Base-by-base conservation (phyloP, 352 stramenopile genomes). In the Pythium plurisporium region DNA sequence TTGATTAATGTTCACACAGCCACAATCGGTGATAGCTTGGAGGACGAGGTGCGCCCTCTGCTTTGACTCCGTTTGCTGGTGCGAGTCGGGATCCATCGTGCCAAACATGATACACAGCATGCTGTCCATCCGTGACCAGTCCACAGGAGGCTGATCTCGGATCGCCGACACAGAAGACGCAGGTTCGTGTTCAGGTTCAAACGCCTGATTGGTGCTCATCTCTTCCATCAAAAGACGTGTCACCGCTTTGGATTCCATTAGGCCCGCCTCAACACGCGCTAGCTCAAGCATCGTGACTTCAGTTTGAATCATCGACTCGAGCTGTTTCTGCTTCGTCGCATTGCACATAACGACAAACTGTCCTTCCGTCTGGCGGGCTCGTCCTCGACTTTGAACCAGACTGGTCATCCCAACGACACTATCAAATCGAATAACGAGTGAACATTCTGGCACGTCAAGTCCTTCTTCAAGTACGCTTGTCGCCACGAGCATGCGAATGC, bases 391-490 rank as follows among this genome's bases (percentile, higher is more conserved):
- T 59, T 92, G 82, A 29, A 92, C 87, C 17, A 92, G 64, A 50
- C 78, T 90, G 14, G 80, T 92, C 27, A 92, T 66, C 7, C 78
- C 71, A 34, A 74, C 55, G 3, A 92, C 69, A 17, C 82, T 80
- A 36, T 92, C 80, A 47, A 92, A 92, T 37, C 79, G 73, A 55
- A 92, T 83, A 3, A 92, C 82, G 0, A 92, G 59, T 6, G 80
- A 92, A 26, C 82, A 92, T 59, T 90, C 74, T 0, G 80, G 82
- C 0, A 92, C 77, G 42, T 92, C 82, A 19, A 92, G 62, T 1
- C 80, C 82, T 74, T 90, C 82, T 60, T 92, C 82, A 7, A 92
- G 64, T 3, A 92, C 82, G 55, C 87, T 92, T 15, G 82, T 92
- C 14, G 82, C 82, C 15, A 92, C 77, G 26, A 92, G 65, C 44